Base-by-base conservation (phyloP, 305 asterid species). In the Fraxinus velutina region DNA sequence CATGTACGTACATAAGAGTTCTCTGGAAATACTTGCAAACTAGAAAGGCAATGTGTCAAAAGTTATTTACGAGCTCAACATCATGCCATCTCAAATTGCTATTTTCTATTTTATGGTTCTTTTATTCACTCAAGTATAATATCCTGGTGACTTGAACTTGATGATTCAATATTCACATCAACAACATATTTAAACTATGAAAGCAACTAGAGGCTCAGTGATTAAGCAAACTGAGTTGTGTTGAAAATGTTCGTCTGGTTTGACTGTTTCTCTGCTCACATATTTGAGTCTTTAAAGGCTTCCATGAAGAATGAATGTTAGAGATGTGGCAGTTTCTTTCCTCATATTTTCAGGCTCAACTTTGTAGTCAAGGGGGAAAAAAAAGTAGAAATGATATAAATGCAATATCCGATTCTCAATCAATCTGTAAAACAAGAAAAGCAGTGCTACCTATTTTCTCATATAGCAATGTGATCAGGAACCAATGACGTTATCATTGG, bases 391-490 rank as follows among this genome's bases (percentile, higher is more conserved):
- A 27, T 50, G 60, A 32, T 3, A 29, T 7, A 17, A 60, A 19
- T 22, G 57, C 50, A 79, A 19, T 5, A 50, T 68, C 64, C n/a
- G 34, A 77, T 33, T 77, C 57, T 27, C 30, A 27, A 22, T 17
- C 77, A 73, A 21, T 72, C 44, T 57, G 27, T 47, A 32, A 57
- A 32, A 32, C 17, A 24, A 5, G 39, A 68, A 50, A 22, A 60
- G 10, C 68, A 78, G 76, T 44, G 73, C 73, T 78, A 87, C 88
- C 79, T 33, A 7, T 72, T 27, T 6, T 42, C 60, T 44, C 73
- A 21, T 12, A 39, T 52, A 52, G 72, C 84, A 70, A 52, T 2
- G 47, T 10, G 29, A 30, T 66, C 34, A 12, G 50, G 73, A 22
- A n/a, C 52, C 72, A 22, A 52, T 57, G 64, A 15, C 78, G 83